Evolutionary conservation across 2,329 filamentous ascomycete genomes (phyloP).

Genomic region (Diaporthe sp.): DNA sequence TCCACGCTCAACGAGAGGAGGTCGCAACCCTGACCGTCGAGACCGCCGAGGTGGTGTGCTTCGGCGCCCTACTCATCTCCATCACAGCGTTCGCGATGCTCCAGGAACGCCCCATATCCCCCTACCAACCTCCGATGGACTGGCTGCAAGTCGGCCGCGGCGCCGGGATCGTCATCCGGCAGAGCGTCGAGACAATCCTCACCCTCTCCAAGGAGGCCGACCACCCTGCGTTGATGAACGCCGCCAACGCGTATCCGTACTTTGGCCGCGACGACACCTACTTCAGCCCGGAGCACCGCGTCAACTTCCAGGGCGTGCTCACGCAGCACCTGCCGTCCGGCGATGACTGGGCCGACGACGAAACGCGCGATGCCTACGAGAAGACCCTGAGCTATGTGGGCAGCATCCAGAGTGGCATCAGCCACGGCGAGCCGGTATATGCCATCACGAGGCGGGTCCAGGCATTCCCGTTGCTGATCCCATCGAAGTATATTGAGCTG

Average conservation of each 20-base stretch:
- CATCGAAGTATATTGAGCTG: slow-evolving; percentile 45
- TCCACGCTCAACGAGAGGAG: slow-evolving; percentile 47
- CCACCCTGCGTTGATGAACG: slow-evolving; percentile 57
- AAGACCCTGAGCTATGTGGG: slow-evolving; percentile 48
- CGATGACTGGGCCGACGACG: slow-evolving; percentile 44
- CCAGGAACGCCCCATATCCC: slow-evolving; percentile 45
- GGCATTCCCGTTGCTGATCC: slow-evolving; percentile 47
- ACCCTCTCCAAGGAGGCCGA: slow-evolving; percentile 59
- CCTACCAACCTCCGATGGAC: slow-evolving; percentile 46
- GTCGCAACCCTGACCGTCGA: slow-evolving; percentile 44
- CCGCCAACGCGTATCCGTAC: slow-evolving; percentile 56
- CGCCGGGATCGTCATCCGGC: slow-evolving; percentile 47
- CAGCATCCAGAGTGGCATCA: slow-evolving; percentile 46
- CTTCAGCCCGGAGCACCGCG: slow-evolving; percentile 45
- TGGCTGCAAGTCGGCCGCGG: slow-evolving; percentile 48
- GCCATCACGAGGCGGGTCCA: slow-evolving; percentile 48
- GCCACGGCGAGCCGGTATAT: slow-evolving; percentile 50
- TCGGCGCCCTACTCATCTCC: slow-evolving; percentile 46
- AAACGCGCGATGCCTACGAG: slow-evolving; percentile 48
- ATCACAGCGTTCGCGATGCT: slow-evolving; percentile 48
- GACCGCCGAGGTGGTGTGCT: slow-evolving; percentile 47
- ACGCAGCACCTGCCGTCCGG: slow-evolving; percentile 43
- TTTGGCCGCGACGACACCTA: slow-evolving; percentile 48
- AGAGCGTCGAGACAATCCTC: slow-evolving; percentile 45
- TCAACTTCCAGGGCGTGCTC: slow-evolving; percentile 42